These are phyloP conservation scores for Yarrowia deformans DNA, from an alignment of 805 yeast species.

Conservation along the genomic window DNA sequence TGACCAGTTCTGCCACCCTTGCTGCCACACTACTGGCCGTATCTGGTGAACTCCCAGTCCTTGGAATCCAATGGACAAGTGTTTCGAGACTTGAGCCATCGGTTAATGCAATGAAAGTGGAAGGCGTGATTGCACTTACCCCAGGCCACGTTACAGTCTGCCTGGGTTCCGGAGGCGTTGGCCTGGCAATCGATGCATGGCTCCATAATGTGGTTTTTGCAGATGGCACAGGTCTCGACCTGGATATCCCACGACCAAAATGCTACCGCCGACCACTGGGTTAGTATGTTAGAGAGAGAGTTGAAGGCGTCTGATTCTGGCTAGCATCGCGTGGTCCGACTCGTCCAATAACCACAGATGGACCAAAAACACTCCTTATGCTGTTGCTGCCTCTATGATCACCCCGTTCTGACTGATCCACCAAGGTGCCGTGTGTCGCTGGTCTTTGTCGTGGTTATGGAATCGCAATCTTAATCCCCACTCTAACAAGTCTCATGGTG, in stretches of 20 bases:
- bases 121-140: slow-evolving; percentile 98
- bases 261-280: slow-evolving; percentile 96
- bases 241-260: slow-evolving; percentile 99
- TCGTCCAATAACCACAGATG: not conserved
- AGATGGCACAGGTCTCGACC: slow-evolving; percentile 96
- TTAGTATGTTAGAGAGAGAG: not conserved
- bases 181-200: slow-evolving; percentile 97
- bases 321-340: no score
- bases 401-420: not conserved
- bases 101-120: slow-evolving; percentile 93
- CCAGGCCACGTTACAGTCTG: slow-evolving; percentile 94
- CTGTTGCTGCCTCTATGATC: not conserved
- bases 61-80: slow-evolving; percentile 96
- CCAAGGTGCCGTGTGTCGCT: slow-evolving; percentile 3
- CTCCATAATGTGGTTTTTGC: slow-evolving; percentile 98
- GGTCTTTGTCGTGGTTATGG: not conserved
- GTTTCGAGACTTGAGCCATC: slow-evolving; percentile 94
- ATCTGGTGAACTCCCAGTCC: slow-evolving; percentile 82
- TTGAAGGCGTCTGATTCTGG: not conserved
- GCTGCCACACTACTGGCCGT: slow-evolving; percentile 59
- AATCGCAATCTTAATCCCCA: not conserved
- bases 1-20: not conserved
- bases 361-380: not conserved
- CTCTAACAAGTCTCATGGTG: not conserved
- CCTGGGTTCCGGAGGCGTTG: slow-evolving; percentile 64